Conservation (phyloP, 345 rosid species). For the Linum lewisii region DNA sequence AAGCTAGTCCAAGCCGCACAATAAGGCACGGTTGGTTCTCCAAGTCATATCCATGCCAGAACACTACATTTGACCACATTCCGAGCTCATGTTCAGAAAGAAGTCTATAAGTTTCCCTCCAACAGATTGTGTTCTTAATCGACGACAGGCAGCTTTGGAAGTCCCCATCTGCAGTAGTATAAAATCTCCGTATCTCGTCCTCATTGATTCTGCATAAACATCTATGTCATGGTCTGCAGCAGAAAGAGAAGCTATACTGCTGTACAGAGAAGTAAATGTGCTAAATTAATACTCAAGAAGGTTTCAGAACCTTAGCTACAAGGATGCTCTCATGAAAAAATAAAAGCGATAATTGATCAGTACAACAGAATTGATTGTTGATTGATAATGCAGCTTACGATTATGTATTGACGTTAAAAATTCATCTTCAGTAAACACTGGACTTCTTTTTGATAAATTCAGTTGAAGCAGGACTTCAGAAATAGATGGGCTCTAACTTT, state of each 20-base stretch:
- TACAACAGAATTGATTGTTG: no score
- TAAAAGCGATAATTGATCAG: no score
- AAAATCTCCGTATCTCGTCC: slow-evolving; percentile 70
- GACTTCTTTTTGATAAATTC: no score
- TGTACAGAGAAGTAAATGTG: slow-evolving; percentile 14
- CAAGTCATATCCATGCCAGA: slow-evolving; percentile 92
- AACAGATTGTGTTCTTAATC: slow-evolving; percentile 75
- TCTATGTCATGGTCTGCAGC: slow-evolving; percentile 28
- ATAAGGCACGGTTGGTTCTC: slow-evolving; percentile 75
- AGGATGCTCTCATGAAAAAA: background rate
- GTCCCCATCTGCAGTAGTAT: slow-evolving; percentile 68
- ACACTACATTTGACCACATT: slow-evolving; percentile 67
- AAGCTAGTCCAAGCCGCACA: slow-evolving; percentile 81
- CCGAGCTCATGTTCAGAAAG: slow-evolving; percentile 74
- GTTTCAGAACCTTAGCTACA: no score
- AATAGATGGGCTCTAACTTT: no score
- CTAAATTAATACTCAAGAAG: slow-evolving; percentile 2
- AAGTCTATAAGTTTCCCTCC: slow-evolving; percentile 82
- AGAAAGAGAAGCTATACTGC: slow-evolving; percentile 14
- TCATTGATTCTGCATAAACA: slow-evolving; percentile 69
- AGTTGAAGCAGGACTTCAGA: no score
- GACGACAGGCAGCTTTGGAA: slow-evolving; percentile 53
- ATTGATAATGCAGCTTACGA: no score
- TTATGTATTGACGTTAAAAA: no score
- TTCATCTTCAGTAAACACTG: no score